phyloP scores from a whole-genome alignment of 805 yeast species.

The Groenewaldozyma tartarivorans region DNA sequence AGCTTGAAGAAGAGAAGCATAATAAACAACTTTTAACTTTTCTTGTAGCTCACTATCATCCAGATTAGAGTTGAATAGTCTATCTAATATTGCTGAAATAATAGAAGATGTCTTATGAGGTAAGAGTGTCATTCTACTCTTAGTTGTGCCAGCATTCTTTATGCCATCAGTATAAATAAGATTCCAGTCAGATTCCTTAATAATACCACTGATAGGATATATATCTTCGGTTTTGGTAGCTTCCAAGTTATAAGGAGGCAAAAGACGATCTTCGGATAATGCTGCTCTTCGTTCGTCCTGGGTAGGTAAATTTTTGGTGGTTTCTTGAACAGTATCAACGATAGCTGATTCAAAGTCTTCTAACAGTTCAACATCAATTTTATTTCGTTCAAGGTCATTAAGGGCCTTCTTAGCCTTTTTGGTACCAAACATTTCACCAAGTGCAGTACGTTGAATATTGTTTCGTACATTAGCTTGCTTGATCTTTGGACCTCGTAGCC shows the following conservation, averaged over 20 bases:
- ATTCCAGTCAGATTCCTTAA: constrained; percentile 56
- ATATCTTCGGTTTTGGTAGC: constrained; percentile 81
- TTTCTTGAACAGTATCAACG: constrained; percentile 63
- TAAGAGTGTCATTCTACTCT: constrained; percentile 44
- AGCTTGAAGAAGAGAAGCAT: constrained; percentile 71
- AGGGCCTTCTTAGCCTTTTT: constrained; percentile 91
- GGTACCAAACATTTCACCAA: constrained; percentile 97
- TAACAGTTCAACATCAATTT: constrained; percentile 76
- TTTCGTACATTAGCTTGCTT: constrained; percentile 43
- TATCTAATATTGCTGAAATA: constrained; percentile 35
- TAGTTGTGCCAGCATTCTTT: constrained; percentile 30
- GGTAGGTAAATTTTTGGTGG: constrained; percentile 68
- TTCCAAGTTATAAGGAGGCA: constrained; percentile 64
- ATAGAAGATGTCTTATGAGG: constrained; percentile 55
- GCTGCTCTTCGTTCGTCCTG: constrained; percentile 49
- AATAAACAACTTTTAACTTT: constrained; percentile 32
- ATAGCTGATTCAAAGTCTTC: constrained; percentile 70
- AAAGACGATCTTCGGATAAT: constrained; percentile 65
- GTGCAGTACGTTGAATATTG: constrained; percentile 60
- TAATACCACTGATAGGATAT: constrained; percentile 60
- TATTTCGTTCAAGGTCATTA: constrained; percentile 67
- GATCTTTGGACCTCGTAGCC: constrained; percentile 51
- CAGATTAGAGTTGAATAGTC: constrained; percentile 17
- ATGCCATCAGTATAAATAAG: constrained; percentile 56
- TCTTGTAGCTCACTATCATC: constrained; percentile 15